A percentile compares a stretch with the other conserved stretches of the same genome.
Evolutionary conservation across 768 basidiomycete species (phyloP).

Genomic region (Butyriboletus loyo): DNA sequence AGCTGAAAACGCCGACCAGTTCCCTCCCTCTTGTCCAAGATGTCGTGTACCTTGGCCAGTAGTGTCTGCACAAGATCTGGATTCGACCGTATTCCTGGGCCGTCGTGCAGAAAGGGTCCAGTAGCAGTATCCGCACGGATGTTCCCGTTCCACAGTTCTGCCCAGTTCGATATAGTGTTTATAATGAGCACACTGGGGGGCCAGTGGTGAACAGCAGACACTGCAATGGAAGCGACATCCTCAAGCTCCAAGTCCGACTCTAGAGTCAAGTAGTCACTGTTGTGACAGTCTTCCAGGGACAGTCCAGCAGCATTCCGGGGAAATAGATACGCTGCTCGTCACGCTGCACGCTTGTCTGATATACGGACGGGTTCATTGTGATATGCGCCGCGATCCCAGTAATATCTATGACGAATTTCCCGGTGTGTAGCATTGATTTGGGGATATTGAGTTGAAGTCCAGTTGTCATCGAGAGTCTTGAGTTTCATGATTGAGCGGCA

Average conservation of each 20-base stretch:
- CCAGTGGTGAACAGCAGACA: conserved; percentile 2
- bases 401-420: not conserved
- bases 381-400: no score
- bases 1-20: not conserved
- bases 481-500: conserved; percentile 39
- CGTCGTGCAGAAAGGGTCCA: not conserved
- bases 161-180: not conserved
- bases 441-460: not conserved
- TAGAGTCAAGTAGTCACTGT: not conserved
- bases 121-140: not conserved
- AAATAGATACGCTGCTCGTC: not conserved
- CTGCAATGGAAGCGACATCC: not conserved
- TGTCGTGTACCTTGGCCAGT: not conserved
- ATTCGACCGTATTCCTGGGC: not conserved
- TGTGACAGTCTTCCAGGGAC: not conserved
- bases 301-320: not conserved
- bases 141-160: not conserved
- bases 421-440: not conserved
- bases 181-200: not conserved
- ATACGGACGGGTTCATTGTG: no score
- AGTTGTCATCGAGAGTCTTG: not conserved
- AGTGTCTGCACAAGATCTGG: not conserved
- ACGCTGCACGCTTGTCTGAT: not conserved
- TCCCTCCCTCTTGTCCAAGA: not conserved
- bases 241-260: not conserved